Evolutionary conservation across 768 basidiomycete genomes (phyloP).

Genomic region (Pisolithus marmoratus): DNA sequence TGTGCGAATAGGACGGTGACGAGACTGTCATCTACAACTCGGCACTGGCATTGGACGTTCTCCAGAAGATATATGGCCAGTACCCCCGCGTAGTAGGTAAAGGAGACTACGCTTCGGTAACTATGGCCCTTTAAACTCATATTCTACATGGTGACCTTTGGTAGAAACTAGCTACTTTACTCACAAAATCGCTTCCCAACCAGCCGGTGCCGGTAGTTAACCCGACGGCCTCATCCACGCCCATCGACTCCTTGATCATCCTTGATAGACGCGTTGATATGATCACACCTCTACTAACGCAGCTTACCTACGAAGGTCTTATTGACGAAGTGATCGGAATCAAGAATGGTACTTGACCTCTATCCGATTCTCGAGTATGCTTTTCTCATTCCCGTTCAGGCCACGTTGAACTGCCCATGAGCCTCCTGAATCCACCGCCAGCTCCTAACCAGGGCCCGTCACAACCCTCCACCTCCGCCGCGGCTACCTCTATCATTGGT

Average conservation of each 20-base stretch:
- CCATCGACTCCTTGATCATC: constrained; percentile 82
- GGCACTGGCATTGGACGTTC: constrained; percentile 73
- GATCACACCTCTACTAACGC: constrained; percentile 92
- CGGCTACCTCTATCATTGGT: constrained; percentile 51
- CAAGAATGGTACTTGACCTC: constrained; percentile 68
- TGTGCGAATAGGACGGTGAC: constrained; percentile 71
- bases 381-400: constrained; percentile 36
- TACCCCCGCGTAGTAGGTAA: constrained; percentile 94
- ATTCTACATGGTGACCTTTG: constrained; percentile 7
- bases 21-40: constrained; percentile 88
- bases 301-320: constrained; percentile 94
- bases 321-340: constrained; percentile 90
- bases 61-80: constrained; percentile 80
- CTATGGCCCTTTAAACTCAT: constrained; percentile 9
- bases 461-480: constrained; percentile 35
- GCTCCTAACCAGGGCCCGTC: constrained; percentile 38
- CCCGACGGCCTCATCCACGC: constrained; percentile 44
- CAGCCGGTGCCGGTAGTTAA: constrained; percentile 32
- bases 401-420: constrained; percentile 74
- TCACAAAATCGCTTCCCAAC: constrained; percentile 55
- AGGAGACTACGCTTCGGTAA: constrained; percentile 78
- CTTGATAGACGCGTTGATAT: constrained; percentile 90
- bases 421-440: constrained; percentile 55
- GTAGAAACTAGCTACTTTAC: constrained; percentile 71
- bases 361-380: neutral